These are phyloP conservation scores for Gymnopilus dilepis DNA, from an alignment of 768 basidiomycete genomes.

Conservation along the genomic window DNA sequence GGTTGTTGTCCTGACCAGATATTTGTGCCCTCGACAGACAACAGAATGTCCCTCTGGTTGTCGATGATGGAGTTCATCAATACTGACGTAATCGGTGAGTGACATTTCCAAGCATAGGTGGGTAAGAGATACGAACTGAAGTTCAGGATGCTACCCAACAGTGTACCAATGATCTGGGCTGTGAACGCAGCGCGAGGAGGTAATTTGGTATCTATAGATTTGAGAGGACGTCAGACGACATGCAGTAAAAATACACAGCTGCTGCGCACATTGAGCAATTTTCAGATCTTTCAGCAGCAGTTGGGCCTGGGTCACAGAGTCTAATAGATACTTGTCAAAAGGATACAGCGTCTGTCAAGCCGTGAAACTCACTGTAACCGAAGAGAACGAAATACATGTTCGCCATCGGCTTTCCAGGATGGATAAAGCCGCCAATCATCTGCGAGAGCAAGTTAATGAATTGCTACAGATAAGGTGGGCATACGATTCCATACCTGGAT, in stretches of 20 bases:
- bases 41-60: constrained; percentile 52
- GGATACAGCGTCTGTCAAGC: not conserved
- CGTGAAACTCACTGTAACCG: constrained; percentile 45
- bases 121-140: constrained; percentile 42
- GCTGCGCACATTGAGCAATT: constrained; percentile 45
- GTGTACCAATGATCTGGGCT: constrained; percentile 54
- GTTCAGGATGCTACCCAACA: constrained; percentile 52
- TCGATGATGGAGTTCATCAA: constrained; percentile 66
- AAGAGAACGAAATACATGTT: constrained; percentile 67
- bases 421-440: constrained; percentile 65
- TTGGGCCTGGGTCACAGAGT: constrained; percentile 51
- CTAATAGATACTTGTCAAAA: constrained; percentile 21
- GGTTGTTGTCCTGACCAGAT: constrained; percentile 55
- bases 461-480: constrained; percentile 27
- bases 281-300: constrained; percentile 53
- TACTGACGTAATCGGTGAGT: constrained; percentile 33
- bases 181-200: constrained; percentile 55
- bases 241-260: not conserved
- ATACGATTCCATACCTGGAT: constrained; percentile 44
- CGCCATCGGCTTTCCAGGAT: constrained; percentile 68
- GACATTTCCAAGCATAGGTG: too few relatives aligned
- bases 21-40: constrained; percentile 61
- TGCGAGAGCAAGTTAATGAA: constrained; percentile 35
- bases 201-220: constrained; percentile 48
- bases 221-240: not conserved